Conservation (phyloP, 352 stramenopile species). For the Phytophthora foliorum region DNA sequence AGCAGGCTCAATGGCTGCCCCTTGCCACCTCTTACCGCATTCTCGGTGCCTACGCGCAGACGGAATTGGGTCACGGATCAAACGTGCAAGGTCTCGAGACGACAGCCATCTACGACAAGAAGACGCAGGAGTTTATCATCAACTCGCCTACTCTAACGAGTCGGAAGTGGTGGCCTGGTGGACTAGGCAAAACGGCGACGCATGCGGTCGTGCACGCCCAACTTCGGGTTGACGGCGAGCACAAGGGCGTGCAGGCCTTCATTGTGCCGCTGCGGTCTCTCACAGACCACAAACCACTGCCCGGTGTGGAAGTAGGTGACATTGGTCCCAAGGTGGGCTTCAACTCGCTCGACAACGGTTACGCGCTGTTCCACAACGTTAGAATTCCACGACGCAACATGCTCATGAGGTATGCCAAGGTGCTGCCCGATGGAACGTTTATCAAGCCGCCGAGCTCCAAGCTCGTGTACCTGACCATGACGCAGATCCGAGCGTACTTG, state of each 20-base stretch:
- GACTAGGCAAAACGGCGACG: slow-evolving; percentile 33
- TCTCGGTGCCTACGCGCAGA: slow-evolving; percentile 35
- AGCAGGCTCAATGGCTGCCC: slow-evolving; percentile 32
- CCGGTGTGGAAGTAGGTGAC: slow-evolving; percentile 30
- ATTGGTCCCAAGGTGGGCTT: slow-evolving; percentile 40
- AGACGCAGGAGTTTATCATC: slow-evolving; percentile 92
- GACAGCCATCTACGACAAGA: slow-evolving; percentile 61
- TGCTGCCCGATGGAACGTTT: slow-evolving; percentile 63
- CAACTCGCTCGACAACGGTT: slow-evolving; percentile 39
- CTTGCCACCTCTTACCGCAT: slow-evolving; percentile 29
- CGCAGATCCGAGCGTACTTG: slow-evolving; percentile 48
- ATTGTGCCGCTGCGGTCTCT: slow-evolving; percentile 31
- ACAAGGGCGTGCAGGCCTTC: slow-evolving; percentile 34
- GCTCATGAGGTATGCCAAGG: slow-evolving; percentile 42
- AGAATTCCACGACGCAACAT: slow-evolving; percentile 34
- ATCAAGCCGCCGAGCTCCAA: slow-evolving; percentile 67
- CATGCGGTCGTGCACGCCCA: slow-evolving; percentile 36
- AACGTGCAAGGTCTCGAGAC: slow-evolving; percentile 38
- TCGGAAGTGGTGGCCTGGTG: slow-evolving; percentile 96
- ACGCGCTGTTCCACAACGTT: slow-evolving; percentile 33
- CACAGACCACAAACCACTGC: slow-evolving; percentile 20
- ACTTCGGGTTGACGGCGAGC: slow-evolving; percentile 21
- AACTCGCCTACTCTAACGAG: slow-evolving; percentile 94
- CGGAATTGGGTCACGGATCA: slow-evolving; percentile 36
- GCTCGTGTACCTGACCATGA: slow-evolving; percentile 71